Percentiles rank a stretch among this genome's conserved stretches.
These are phyloP conservation scores for Candida bentonensis DNA, from an alignment of 805 yeast species.

Conservation along the genomic window DNA sequence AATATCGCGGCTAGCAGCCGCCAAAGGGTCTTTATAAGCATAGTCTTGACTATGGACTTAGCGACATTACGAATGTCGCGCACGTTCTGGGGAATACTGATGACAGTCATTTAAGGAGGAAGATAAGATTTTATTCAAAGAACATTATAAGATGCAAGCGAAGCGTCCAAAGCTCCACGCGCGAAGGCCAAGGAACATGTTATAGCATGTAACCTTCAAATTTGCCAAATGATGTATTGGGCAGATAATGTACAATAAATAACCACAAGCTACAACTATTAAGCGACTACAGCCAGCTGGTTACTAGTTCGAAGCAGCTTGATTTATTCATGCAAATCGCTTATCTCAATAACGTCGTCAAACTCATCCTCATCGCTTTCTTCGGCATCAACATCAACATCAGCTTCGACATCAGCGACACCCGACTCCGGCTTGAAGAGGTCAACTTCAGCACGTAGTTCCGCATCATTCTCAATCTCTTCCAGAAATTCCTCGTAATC, in stretches of 20 bases:
- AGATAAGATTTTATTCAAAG: not conserved
- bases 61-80: too few relatives aligned
- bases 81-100: too few relatives aligned
- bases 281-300: too few relatives aligned
- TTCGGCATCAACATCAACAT: slow-evolving; percentile 31
- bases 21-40: too few relatives aligned
- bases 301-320: not conserved
- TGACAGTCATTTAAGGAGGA: not conserved
- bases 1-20: too few relatives aligned
- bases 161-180: not conserved
- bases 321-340: not conserved
- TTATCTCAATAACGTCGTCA: slow-evolving; percentile 42
- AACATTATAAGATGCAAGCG: not conserved
- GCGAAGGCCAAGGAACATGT: not conserved
- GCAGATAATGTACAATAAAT: too few relatives aligned
- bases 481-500: slow-evolving; percentile 87
- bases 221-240: not conserved
- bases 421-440: slow-evolving; percentile 41
- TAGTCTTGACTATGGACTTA: too few relatives aligned
- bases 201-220: not conserved
- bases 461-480: slow-evolving; percentile 85
- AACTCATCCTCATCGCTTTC: slow-evolving; percentile 54
- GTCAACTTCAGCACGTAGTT: slow-evolving; percentile 72
- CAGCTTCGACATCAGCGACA: slow-evolving; percentile 30
- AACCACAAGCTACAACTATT: too few relatives aligned